Percentiles rank a stretch among this genome's conserved stretches.
phyloP scores from a whole-genome alignment of 441 rosid genomes.

The Aleurites moluccanus region DNA sequence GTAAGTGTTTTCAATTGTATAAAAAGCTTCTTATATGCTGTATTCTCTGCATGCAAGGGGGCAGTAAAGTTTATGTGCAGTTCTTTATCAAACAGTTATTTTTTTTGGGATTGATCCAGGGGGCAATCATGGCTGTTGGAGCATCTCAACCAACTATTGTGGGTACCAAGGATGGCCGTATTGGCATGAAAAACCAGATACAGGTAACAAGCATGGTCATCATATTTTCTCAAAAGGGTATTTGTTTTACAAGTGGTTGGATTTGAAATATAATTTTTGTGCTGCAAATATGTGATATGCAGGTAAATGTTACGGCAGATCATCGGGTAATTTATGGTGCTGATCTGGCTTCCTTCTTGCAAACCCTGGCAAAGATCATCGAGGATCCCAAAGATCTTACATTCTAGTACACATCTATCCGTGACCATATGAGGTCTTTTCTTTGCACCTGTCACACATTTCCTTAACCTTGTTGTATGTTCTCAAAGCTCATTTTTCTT shows the following conservation, averaged over 20 bases:
- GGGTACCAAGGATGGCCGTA: slow-evolving; percentile 78
- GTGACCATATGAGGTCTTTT: background rate
- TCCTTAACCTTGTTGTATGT: slow-evolving; percentile 10
- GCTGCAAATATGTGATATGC: slow-evolving; percentile 26
- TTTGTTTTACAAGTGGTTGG: background rate
- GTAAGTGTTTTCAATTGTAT: slow-evolving; percentile 40
- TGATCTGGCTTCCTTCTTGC: slow-evolving; percentile 90
- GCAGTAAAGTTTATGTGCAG: background rate
- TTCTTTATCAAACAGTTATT: background rate
- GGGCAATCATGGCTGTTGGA: slow-evolving; percentile 98
- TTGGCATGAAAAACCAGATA: slow-evolving; percentile 94
- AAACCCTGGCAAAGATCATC: slow-evolving; percentile 74
- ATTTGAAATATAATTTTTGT: slow-evolving; percentile 7
- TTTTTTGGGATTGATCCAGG: slow-evolving; percentile 50
- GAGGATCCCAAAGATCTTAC: slow-evolving; percentile 91
- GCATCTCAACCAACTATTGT: slow-evolving; percentile 87
- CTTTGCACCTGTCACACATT: slow-evolving; percentile 11
- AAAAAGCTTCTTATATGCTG: slow-evolving; percentile 1
- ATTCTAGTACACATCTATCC: slow-evolving; percentile 40
- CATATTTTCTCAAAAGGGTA: slow-evolving; percentile 14
- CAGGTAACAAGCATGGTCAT: slow-evolving; percentile 54
- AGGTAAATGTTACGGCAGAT: slow-evolving; percentile 94
- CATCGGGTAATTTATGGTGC: slow-evolving; percentile 94
- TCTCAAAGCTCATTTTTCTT: slow-evolving; percentile 16
- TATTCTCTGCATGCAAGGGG: background rate